These are phyloP conservation scores for Podospora pseudoanserina DNA, from an alignment of 495 filamentous ascomycete genomes.

Conservation along the genomic window DNA sequence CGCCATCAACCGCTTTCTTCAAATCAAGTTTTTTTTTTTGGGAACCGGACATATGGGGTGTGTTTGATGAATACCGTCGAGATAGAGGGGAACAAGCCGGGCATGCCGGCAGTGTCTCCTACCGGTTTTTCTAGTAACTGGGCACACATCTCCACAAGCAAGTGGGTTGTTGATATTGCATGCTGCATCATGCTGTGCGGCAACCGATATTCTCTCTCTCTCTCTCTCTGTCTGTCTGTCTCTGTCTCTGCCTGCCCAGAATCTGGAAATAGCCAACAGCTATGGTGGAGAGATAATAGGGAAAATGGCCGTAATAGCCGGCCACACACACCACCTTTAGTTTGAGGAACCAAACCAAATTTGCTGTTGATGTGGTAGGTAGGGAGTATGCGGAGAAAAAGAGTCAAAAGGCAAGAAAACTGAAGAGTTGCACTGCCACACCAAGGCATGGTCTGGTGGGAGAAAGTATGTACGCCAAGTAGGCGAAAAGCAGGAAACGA, in stretches of 20 bases:
- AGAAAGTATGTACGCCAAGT: background rate
- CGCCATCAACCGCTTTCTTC: too few species aligned
- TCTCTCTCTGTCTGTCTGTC: background rate
- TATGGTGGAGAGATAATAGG: background rate
- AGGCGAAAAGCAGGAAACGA: background rate
- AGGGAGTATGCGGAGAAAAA: background rate
- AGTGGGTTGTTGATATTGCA: background rate
- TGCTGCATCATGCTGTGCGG: background rate
- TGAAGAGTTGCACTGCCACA: background rate
- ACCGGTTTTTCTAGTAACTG: background rate
- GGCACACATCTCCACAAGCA: background rate
- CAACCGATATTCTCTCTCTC: background rate
- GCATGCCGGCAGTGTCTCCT: background rate
- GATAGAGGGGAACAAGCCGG: background rate
- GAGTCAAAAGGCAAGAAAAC: background rate
- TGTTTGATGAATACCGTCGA: background rate
- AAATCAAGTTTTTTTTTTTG: background rate
- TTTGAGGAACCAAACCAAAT: background rate
- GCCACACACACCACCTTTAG: too few species aligned
- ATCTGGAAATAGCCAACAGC: background rate
- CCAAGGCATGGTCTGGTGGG: background rate
- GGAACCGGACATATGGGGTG: background rate
- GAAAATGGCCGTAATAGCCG: background rate
- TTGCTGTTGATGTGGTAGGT: background rate
- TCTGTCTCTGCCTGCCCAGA: background rate